Percentiles rank a stretch among this genome's conserved stretches.
These are phyloP conservation scores for Boletus pseudo-olivaceus DNA, from an alignment of 768 basidiomycete genomes.

Conservation along the genomic window DNA sequence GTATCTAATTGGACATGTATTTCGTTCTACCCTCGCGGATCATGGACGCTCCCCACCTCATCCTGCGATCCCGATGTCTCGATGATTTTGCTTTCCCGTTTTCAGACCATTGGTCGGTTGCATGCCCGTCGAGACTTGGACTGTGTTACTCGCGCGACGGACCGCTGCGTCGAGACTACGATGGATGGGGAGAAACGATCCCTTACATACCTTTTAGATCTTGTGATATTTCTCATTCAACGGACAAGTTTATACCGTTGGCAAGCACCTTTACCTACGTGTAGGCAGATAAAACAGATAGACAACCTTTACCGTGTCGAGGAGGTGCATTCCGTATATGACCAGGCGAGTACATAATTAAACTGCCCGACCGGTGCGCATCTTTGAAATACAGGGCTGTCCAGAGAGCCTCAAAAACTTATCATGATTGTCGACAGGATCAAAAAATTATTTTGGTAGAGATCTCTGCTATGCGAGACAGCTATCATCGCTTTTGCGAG, in stretches of 20 bases:
- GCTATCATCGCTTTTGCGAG: not conserved
- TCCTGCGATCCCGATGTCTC: not conserved
- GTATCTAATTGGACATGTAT: slow-evolving; percentile 23
- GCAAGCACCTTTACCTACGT: slow-evolving; percentile 1
- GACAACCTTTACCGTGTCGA: too few species aligned
- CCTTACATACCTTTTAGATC: slow-evolving; percentile 9
- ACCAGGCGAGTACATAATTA: too few species aligned
- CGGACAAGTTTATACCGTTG: slow-evolving; percentile 10
- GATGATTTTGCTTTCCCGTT: not conserved
- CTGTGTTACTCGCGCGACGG: not conserved
- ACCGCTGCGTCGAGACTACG: not conserved
- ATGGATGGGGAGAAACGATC: not conserved
- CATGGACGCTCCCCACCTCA: not conserved
- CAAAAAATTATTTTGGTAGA: too few species aligned
- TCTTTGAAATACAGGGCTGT: too few species aligned
- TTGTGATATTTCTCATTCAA: slow-evolving; percentile 10
- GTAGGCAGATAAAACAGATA: not conserved
- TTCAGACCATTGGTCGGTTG: not conserved
- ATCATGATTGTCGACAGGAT: too few species aligned
- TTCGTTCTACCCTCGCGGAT: slow-evolving; percentile 7
- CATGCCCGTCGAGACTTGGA: not conserved
- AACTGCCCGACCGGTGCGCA: too few species aligned
- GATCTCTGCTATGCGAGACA: not conserved
- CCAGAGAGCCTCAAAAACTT: too few species aligned
- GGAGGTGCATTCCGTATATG: too few species aligned